Conservation (phyloP, 768 basidiomycete species). For the Lentinus tigrinus region DNA sequence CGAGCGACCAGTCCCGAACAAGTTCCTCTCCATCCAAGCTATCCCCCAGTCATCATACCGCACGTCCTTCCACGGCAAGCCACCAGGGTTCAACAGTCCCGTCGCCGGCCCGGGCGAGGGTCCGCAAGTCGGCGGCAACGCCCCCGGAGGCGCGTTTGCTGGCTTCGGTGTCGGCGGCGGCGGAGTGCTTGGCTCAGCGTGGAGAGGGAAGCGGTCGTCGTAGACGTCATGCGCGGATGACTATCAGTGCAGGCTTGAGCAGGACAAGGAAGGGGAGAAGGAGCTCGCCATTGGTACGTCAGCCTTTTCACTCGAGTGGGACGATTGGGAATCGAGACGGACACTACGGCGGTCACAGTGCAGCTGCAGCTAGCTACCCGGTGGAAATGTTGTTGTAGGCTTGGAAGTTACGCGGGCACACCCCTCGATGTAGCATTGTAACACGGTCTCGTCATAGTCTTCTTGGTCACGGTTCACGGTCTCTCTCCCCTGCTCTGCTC, state of each 20-base stretch:
- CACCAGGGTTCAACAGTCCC: constrained; percentile 27
- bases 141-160: constrained; percentile 44
- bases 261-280: background rate
- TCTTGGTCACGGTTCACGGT: no score
- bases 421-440: background rate
- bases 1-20: constrained; percentile 76
- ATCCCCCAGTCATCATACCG: constrained; percentile 67
- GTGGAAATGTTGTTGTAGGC: no score
- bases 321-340: no score
- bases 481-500: background rate
- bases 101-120: constrained; percentile 27
- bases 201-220: constrained; percentile 25
- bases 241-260: background rate
- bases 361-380: no score
- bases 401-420: background rate
- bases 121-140: constrained; percentile 25
- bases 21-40: constrained; percentile 78
- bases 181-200: constrained; percentile 31
- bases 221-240: background rate
- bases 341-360: no score
- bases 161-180: constrained; percentile 47
- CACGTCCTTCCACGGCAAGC: constrained; percentile 53
- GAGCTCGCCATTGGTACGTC: no score
- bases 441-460: background rate
- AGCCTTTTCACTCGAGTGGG: background rate